A percentile compares a stretch with the other conserved stretches of the same genome.
phyloP scores from a whole-genome alignment of 257 asterid species.

The Solanum habrochaites region DNA sequence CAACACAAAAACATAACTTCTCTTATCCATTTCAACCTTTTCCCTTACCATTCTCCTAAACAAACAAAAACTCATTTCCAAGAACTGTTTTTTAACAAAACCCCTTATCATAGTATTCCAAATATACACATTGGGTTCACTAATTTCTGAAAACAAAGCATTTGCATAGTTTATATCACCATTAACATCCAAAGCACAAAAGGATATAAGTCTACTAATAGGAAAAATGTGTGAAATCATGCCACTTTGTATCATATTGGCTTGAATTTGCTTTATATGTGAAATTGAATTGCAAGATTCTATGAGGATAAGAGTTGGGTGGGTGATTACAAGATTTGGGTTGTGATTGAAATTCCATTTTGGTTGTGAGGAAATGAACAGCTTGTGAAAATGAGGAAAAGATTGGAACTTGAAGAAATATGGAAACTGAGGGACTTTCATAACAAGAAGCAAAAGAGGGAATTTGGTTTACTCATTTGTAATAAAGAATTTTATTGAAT shows the following conservation, averaged over 20 bases:
- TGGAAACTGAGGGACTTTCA: background rate
- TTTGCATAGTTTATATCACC: constrained; percentile 41
- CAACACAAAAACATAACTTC: constrained; percentile 57
- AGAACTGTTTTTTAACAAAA: constrained; percentile 28
- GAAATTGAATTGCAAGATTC: constrained; percentile 71
- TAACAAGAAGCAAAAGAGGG: background rate
- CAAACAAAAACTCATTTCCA: constrained; percentile 31
- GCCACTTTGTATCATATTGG: constrained; percentile 58
- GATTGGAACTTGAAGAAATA: background rate
- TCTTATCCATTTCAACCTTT: constrained; percentile 45
- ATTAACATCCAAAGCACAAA: constrained; percentile 44
- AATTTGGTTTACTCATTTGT: background rate
- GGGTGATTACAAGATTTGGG: constrained; percentile 45
- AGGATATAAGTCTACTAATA: constrained; percentile 53
- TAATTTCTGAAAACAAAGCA: constrained; percentile 36
- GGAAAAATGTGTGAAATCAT: constrained; percentile 63
- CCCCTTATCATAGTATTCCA: constrained; percentile 82
- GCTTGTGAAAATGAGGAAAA: background rate
- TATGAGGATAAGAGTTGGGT: constrained; percentile 67
- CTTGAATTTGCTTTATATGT: constrained; percentile 67
- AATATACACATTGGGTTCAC: constrained; percentile 53
- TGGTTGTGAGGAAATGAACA: constrained; percentile 21
- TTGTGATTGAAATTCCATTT: constrained; percentile 55
- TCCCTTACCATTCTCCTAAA: constrained; percentile 50
- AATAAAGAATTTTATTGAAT: background rate